phyloP scores from a whole-genome alignment of 495 filamentous ascomycete species.

The Penicillium pulvis region DNA sequence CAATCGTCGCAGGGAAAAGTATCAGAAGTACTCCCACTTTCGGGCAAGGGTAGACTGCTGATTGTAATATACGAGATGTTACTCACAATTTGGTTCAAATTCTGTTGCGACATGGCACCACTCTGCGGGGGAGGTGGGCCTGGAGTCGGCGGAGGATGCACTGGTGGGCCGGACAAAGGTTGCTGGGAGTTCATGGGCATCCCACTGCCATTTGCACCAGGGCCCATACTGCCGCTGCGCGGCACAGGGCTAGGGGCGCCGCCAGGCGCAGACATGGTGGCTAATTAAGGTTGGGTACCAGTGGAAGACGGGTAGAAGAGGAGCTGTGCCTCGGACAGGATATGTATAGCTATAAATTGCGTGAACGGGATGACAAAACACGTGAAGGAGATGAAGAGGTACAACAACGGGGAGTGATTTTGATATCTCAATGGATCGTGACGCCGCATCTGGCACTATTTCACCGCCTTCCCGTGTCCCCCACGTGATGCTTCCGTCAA shows the following conservation, averaged over 20 bases:
- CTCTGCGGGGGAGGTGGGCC: slow-evolving; percentile 43
- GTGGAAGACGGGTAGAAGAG: not conserved
- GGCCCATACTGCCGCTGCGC: slow-evolving; percentile 55
- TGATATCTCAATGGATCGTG: slow-evolving; percentile 18
- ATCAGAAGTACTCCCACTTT: not conserved
- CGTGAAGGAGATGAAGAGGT: slow-evolving; percentile 17
- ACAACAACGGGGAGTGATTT: slow-evolving; percentile 13
- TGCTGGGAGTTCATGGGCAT: slow-evolving; percentile 57
- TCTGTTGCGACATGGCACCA: slow-evolving; percentile 72
- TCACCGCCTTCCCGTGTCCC: not conserved
- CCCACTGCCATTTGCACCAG: slow-evolving; percentile 43
- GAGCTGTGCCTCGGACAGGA: not conserved
- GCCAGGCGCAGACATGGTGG: slow-evolving; percentile 49
- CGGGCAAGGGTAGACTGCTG: not conserved
- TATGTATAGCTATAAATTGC: not conserved
- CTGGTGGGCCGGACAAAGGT: slow-evolving; percentile 40
- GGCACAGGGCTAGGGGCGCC: slow-evolving; percentile 52
- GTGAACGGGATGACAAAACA: slow-evolving; percentile 13
- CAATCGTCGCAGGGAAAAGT: not conserved
- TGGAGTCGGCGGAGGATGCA: slow-evolving; percentile 40
- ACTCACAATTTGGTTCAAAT: slow-evolving; percentile 94
- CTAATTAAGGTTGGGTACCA: not conserved
- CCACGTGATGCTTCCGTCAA: slow-evolving; percentile 22
- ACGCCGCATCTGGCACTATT: not conserved
- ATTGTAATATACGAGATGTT: slow-evolving; percentile 2